phyloP scores from a whole-genome alignment of 441 rosid species.

The Jatropha multifida region DNA sequence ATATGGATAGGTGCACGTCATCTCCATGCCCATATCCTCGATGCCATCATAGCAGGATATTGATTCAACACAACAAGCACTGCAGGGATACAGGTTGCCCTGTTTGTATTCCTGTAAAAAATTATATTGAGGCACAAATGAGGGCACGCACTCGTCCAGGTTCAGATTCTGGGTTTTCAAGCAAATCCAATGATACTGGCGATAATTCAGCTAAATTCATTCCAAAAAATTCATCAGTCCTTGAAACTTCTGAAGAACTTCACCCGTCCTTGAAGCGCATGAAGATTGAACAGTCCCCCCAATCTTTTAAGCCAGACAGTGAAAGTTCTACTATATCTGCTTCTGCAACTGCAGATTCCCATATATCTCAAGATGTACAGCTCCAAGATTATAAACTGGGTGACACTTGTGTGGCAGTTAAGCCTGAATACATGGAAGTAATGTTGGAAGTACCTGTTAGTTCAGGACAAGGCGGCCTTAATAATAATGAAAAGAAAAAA shows the following conservation, averaged over 20 bases:
- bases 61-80: conserved; percentile 69
- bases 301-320: conserved; percentile 43
- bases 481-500: conserved; percentile 43
- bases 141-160: conserved; percentile 54
- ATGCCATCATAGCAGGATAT: conserved; percentile 69
- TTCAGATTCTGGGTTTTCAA: conserved; percentile 39
- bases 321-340: conserved; percentile 51
- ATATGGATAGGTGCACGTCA: conserved; percentile 71
- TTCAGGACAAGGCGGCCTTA: conserved; percentile 59
- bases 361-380: conserved; percentile 44
- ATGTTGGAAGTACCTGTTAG: conserved; percentile 56
- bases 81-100: conserved; percentile 83
- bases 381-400: conserved; percentile 50
- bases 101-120: conserved; percentile 91
- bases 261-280: conserved; percentile 87
- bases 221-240: conserved; percentile 44
- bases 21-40: conserved; percentile 77
- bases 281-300: conserved; percentile 75
- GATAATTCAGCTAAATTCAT: conserved; percentile 45
- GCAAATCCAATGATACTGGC: conserved; percentile 46
- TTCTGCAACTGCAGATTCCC: conserved; percentile 45
- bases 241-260: conserved; percentile 54
- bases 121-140: conserved; percentile 51
- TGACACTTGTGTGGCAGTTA: conserved; percentile 47
- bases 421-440: conserved; percentile 62